These are phyloP conservation scores for Rosa hybrid DNA, from an alignment of 331 rosid genomes.

Conservation along the genomic window DNA sequence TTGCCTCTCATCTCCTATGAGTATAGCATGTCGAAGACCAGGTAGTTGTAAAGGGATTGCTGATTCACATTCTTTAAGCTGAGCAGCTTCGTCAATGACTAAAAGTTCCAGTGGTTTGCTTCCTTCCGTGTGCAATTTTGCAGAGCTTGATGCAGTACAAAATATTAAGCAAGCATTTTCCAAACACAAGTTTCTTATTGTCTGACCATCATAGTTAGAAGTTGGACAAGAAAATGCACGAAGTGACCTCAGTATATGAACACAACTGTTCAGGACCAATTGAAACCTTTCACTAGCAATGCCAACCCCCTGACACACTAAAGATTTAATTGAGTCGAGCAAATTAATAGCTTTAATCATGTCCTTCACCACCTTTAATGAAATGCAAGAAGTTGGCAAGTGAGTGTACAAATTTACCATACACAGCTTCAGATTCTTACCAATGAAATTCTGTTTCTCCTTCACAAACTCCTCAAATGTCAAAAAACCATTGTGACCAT, in stretches of 20 bases:
- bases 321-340: conserved; percentile 20
- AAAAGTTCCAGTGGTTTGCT: conserved; percentile 16
- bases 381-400: conserved; percentile 43
- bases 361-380: conserved; percentile 12
- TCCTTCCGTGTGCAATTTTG: conserved; percentile 25
- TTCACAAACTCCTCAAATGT: conserved; percentile 33
- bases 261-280: conserved; percentile 12
- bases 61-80: conserved; percentile 63
- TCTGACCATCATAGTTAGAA: not conserved
- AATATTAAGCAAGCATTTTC: conserved; percentile 40
- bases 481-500: conserved; percentile 7
- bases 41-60: conserved; percentile 50
- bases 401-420: conserved; percentile 35
- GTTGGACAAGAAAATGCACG: conserved; percentile 34
- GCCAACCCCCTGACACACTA: not conserved
- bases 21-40: conserved; percentile 36
- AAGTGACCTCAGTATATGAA: conserved; percentile 23
- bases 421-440: conserved; percentile 12
- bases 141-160: conserved; percentile 54
- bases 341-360: conserved; percentile 29
- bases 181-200: conserved; percentile 32
- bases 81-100: conserved; percentile 57
- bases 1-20: conserved; percentile 61
- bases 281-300: not conserved
- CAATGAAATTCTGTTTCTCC: conserved; percentile 14